phyloP scores from a whole-genome alignment of 75 land plant species.

The Cryptomeria japonica region DNA sequence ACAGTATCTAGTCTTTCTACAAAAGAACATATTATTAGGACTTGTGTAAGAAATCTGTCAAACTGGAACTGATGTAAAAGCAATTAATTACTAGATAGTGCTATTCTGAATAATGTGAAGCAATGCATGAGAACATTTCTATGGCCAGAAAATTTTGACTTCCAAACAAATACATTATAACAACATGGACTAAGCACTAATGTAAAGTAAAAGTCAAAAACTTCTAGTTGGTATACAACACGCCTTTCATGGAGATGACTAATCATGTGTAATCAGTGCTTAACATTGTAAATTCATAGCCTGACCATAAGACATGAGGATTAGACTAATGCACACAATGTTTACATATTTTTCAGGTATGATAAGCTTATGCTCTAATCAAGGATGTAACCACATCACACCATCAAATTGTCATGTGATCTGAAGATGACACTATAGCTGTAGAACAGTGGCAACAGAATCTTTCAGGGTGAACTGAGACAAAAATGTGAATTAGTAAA shows the following conservation, averaged over 20 bases:
- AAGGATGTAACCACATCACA: background rate
- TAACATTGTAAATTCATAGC: background rate
- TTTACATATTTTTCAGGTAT: background rate
- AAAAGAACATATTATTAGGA: background rate
- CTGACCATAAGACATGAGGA: background rate
- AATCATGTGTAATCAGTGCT: background rate
- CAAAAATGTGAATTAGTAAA: background rate
- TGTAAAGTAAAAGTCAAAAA: background rate
- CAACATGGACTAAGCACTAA: background rate
- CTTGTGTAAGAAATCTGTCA: background rate
- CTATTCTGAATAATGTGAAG: background rate
- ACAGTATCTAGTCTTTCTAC: background rate
- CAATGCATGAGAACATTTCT: background rate
- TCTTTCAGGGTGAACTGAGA: background rate
- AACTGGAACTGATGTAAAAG: background rate
- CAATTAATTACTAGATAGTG: background rate
- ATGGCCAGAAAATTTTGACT: background rate
- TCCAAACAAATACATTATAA: background rate
- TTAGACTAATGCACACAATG: background rate
- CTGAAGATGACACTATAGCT: background rate
- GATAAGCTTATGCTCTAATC: background rate
- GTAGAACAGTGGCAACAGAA: background rate
- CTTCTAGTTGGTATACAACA: background rate
- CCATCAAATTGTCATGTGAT: background rate
- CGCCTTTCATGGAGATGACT: background rate